Evolutionary conservation across 768 basidiomycete genomes (phyloP), one percentile per base, ranked within the genome.

Genomic region (Leccinum pellstonianum): DNA sequence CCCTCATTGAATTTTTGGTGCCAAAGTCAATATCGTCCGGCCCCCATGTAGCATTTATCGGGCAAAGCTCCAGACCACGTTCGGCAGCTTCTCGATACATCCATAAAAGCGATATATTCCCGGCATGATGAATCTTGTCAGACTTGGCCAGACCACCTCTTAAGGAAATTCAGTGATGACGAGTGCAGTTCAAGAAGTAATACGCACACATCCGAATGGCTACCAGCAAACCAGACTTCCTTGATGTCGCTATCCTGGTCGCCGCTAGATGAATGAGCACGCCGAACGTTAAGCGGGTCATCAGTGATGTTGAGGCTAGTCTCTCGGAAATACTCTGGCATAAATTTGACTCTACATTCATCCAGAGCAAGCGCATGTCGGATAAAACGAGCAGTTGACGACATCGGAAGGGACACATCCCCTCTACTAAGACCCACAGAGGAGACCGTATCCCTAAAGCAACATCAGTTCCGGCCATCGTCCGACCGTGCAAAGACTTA

Each of bases 401-500:
- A 80, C 67, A 85, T 86, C 0, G 85, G 84, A 2, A 85, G 73
- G 3, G 62, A 64, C 3, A 80, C 73, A 43, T 75, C 77, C 3
- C 79, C 58, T 51, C 54, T 79, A 54, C 84, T 73, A 41, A 83
- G 35, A 10, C 83, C 83, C n/a, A 86, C 83, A 1, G 84, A 86
- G 38, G 80, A 79, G 7, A 87, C 85, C 2, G 85, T 86, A 62
- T 87, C 85, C 83, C 84, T 51, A 7, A 51, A 31, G 8, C 5
- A 57, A 8, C 17, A 19, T 19, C 19, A 64, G n/a, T 62, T 23
- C 14, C 4, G 19, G 23, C 11, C 46, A 25, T 29, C 14, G 31
- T 17, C n/a, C 4, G 49, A 43, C 25, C 27, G 37, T 5, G 10
- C 31, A n/a, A 52, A 63, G 80, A 31, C 9, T 10, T 61, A 79